Evolutionary conservation across 441 rosid species (phyloP), one percentile per base, ranked within the genome.

Genomic region (Adansonia madagascariensis): DNA sequence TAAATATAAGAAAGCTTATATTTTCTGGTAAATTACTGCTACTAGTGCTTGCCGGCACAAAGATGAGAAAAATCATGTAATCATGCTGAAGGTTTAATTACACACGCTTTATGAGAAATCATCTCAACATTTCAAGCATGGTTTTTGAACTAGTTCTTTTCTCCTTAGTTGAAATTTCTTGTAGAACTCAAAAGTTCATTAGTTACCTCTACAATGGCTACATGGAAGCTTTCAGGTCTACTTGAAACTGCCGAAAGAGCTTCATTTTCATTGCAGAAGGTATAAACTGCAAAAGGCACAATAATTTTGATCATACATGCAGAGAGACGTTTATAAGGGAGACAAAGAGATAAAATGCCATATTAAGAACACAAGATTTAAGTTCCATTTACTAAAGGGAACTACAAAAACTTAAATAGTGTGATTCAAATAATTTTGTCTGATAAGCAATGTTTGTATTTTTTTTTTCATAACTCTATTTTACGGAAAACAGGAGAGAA

Each of bases 151-250:
- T 55, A 65, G 2, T 15, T 46, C 15, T 35, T 43, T 66, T 44
- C 3, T 46, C 53, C 53, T 39, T 1, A 10, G 5, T 7, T 31
- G 43, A 14, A 35, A 18, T 5, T 44, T 47, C 1, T 14, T 17
- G 7, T n/a, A 31, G 43, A 66, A 71, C 17, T 49, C 11, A 65
- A 77, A 35, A 44, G 49, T 46, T 44, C 18, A 73, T 76, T 82
- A 15, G 70, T 78, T 84, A 92, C 95, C 98, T 91, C 98, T 2
- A 91, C 90, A 66, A 96, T 87, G 60, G 99, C 99, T 78, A 90
- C 84, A 77, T 96, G 98, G 81, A 91, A 96, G 86, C 85, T 86
- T 82, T 90, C 94, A 11, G 89, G 89, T 73, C 83, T 84, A 18
- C 84, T 78, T 56, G 85, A 80, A 77, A 96, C 73, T 50, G 95